Percentiles rank a stretch among this genome's conserved stretches.
Conservation (phyloP, 768 basidiomycete genomes). For the Chiua virens region DNA sequence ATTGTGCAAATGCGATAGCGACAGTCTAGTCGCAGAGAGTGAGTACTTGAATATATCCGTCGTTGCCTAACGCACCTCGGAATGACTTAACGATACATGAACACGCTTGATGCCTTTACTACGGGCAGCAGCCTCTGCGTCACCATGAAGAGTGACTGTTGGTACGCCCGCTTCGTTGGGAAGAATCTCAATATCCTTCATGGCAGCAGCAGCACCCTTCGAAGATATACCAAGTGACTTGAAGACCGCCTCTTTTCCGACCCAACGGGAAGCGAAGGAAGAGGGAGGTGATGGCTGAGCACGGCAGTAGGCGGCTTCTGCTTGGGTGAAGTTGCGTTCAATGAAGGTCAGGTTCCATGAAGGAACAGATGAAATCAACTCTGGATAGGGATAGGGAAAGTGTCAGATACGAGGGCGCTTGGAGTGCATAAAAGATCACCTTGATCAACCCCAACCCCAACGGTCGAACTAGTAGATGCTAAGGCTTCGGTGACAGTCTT, state of each 20-base stretch:
- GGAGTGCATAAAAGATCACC: constrained; percentile 43
- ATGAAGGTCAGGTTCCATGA: constrained; percentile 87
- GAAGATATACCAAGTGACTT: constrained; percentile 90
- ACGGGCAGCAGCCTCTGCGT: constrained; percentile 72
- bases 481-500: constrained; percentile 52
- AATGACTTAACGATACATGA: constrained; percentile 88
- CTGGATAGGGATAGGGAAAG: constrained; percentile 37
- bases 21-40: constrained; percentile 53
- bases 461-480: constrained; percentile 41
- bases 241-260: constrained; percentile 96
- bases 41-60: constrained; percentile 10
- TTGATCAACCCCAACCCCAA: constrained; percentile 89
- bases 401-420: constrained; percentile 2
- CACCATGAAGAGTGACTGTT: constrained; percentile 71
- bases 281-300: constrained; percentile 83
- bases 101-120: constrained; percentile 72
- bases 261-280: constrained; percentile 97
- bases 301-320: constrained; percentile 83
- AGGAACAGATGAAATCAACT: constrained; percentile 90
- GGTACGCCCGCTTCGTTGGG: constrained; percentile 79
- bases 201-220: constrained; percentile 89
- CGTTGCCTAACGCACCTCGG: constrained; percentile 62
- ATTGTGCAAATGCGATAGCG: constrained; percentile 87
- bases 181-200: constrained; percentile 97
- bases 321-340: constrained; percentile 88